Base-by-base conservation (phyloP, 2,329 filamentous ascomycete species). In the Diaporthe australafricana region DNA sequence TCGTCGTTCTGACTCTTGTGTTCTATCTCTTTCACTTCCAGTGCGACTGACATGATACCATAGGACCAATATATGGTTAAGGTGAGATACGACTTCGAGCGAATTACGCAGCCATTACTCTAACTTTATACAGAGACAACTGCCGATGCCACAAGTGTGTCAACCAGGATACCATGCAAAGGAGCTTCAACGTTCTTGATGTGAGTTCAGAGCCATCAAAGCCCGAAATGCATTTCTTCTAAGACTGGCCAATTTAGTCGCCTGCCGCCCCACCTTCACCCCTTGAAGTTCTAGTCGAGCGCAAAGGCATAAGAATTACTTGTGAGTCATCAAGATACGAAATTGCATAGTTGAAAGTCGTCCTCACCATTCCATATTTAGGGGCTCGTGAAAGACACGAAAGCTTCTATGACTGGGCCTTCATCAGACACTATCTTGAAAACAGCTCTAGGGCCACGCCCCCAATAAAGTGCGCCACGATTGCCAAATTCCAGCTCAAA, bases 131-230 rank as follows among this genome's bases (percentile, higher is more conserved):
- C 17, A 91, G 92, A 74, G 93, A 95, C 76, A 92, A 94, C 77
- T 95, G 93, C 77, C 91, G 90, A 72, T 95, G 93, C 78, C 76
- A 80, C 1, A 79, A 83, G 72, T 95, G 93, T 78, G 86, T 93
- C 30, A 91, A 94, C 79, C 88, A 88, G 70, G 88, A 91, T 73
- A 95, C 93, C 5, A 89, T 87, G 79, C 93, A 95, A 80, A 85
- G 92, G 32, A 87, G 88, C 65, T 85, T 93, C 70, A 87, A 94
- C 77, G 93, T 90, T 0, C 94, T 94, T 76, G 84, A 87, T 70
- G 90, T 93, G 62, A 70, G n/a, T 72, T 66, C 48, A 67, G 62
- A 63, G 65, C 56, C 53, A 74, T 55, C 45, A 30, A 32, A 8
- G 48, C 25, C 16, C 70, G 70, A n/a, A 48, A 25, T 11, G 20